Percentiles rank a stretch among this genome's conserved stretches.
phyloP scores from a whole-genome alignment of 2,329 filamentous ascomycete species.

The Fusarium sp. region DNA sequence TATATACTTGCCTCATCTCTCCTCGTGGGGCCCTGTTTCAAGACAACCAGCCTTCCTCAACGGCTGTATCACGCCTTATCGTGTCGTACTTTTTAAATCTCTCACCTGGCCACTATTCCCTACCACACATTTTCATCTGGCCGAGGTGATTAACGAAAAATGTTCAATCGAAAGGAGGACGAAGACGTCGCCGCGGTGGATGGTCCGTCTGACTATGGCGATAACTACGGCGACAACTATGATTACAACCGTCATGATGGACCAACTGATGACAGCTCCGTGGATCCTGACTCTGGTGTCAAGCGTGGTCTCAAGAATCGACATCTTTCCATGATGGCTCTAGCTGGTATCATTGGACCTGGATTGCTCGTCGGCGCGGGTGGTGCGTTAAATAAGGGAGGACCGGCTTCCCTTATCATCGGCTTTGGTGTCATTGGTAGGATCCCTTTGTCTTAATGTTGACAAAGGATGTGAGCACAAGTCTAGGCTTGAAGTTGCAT shows the following conservation, averaged over 20 bases:
- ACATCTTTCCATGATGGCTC: constrained; percentile 74
- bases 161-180: constrained; percentile 37
- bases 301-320: constrained; percentile 77
- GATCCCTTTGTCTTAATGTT: neutral
- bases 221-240: constrained; percentile 22
- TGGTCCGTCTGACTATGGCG: constrained; percentile 25
- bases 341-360: constrained; percentile 74
- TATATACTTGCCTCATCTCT: constrained; percentile 10
- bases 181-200: constrained; percentile 32
- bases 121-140: neutral
- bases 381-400: constrained; percentile 74
- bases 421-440: constrained; percentile 76
- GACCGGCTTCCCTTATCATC: constrained; percentile 78
- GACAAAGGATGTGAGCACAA: neutral
- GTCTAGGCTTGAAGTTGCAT: neutral
- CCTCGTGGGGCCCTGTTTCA: neutral
- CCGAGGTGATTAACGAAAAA: constrained; percentile 20
- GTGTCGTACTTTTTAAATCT: neutral
- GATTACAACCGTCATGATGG: constrained; percentile 30
- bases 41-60: neutral
- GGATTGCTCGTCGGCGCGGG: constrained; percentile 79
- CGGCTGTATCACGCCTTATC: neutral
- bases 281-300: constrained; percentile 73
- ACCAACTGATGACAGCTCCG: constrained; percentile 52
- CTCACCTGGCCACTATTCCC: neutral